phyloP scores from a whole-genome alignment of 108 stramenopile genomes.

The Fragilaria radians region DNA sequence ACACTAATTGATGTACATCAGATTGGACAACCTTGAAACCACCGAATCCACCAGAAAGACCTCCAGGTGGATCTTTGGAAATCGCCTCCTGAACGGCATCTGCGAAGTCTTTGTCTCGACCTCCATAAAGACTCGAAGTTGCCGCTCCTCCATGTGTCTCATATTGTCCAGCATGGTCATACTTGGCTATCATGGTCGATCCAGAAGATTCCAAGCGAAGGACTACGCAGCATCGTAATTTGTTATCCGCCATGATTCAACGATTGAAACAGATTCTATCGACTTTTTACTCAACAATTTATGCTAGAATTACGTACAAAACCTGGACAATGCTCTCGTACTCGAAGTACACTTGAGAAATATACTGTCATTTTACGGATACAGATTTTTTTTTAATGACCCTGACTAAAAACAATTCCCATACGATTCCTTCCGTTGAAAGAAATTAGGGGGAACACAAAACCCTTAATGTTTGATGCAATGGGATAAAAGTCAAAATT shows the following conservation, averaged over 20 bases:
- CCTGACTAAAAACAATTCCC: too few relatives aligned
- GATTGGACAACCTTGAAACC: conserved; percentile 87
- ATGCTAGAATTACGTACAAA: too few relatives aligned
- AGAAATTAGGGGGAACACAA: too few relatives aligned
- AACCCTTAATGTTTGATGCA: too few relatives aligned
- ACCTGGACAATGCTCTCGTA: too few relatives aligned
- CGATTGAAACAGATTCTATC: too few relatives aligned
- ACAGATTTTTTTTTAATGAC: too few relatives aligned
- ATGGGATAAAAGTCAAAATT: too few relatives aligned
- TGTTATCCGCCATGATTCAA: conserved; percentile 64
- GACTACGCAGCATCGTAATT: conserved; percentile 77
- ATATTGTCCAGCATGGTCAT: conserved; percentile 74
- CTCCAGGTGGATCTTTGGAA: conserved; percentile 68
- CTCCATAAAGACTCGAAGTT: conserved; percentile 47
- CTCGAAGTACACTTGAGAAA: too few relatives aligned
- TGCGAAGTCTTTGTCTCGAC: conserved; percentile 63
- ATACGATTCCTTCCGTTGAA: too few relatives aligned
- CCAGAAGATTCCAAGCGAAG: conserved; percentile 59
- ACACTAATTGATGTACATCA: conserved; percentile 83
- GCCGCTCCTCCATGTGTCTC: conserved; percentile 50
- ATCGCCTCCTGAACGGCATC: conserved; percentile 71
- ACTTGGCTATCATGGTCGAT: conserved; percentile 65
- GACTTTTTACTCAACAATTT: too few relatives aligned
- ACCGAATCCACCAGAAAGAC: conserved; percentile 55
- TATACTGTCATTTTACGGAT: too few relatives aligned